Base-by-base conservation (phyloP, 768 basidiomycete species). In the Coprinopsis sp. region DNA sequence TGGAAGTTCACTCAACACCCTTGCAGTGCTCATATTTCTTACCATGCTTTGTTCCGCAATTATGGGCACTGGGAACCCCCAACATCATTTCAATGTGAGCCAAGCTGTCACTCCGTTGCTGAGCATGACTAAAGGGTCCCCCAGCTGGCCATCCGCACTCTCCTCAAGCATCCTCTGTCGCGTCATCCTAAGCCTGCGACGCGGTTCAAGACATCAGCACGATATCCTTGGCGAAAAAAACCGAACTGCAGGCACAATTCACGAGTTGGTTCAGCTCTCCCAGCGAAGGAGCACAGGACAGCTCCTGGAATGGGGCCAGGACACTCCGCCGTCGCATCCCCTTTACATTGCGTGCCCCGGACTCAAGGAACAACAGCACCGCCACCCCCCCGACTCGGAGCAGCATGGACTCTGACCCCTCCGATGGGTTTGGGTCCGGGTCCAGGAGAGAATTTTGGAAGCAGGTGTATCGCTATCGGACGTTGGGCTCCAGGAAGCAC, bases 121-220 rank as follows among this genome's bases (percentile, higher is more conserved):
- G 16, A 37, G n/a, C 19, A 19, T 30, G 33, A 25, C 18, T 18
- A 11, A 11, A 11, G 11, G 6, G 6, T 25, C 16, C 25, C 12
- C 7, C 24, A 49, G 48, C 33, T 44, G 40, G 48, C 48, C 48
- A 7, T 44, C 22, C 11, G 18, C 33, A 10, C 22, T 49, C 3
- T 36, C 37, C 19, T 49, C 48, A 19, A 36, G 12, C 33, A 42
- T 36, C 5, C 41, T 36, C 14, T 49, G 41, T 33, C 33, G 48
- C 19, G 34, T 44, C 12, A 44, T 49, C 28, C 42, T 49, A n/a
- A 44, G 30, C 16, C 33, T 49, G 29, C 41, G 44, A 37, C 40
- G 30, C 14, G 31, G 22, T n/a, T 37, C 36, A 16, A 24, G 4
- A n/a, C 40, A 8, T 6, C 13, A 21, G 19, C 11, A 25, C 38